phyloP scores from a whole-genome alignment of 495 filamentous ascomycete species.

The Penicillium psychrofluorescens region DNA sequence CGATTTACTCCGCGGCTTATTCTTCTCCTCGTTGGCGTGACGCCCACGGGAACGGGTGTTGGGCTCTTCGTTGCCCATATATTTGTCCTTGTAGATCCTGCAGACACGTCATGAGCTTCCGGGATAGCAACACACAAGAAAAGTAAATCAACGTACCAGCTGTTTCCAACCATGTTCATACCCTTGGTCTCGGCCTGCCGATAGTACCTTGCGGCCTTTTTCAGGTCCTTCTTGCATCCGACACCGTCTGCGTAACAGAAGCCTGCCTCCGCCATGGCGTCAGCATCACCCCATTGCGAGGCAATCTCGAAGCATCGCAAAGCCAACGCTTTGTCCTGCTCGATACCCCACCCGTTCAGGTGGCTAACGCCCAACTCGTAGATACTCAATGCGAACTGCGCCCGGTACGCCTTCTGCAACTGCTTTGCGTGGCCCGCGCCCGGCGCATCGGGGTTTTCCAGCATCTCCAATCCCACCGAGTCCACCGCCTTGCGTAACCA shows the following conservation, averaged over 20 bases:
- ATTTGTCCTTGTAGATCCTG: constrained; percentile 94
- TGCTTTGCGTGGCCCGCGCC: constrained; percentile 60
- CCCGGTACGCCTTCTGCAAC: constrained; percentile 66
- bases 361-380: constrained; percentile 97
- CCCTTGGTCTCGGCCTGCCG: constrained; percentile 85
- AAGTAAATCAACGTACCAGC: constrained; percentile 63
- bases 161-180: constrained; percentile 95
- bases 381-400: constrained; percentile 89
- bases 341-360: constrained; percentile 95
- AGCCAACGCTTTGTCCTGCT: constrained; percentile 82
- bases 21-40: constrained; percentile 44
- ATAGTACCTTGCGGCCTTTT: constrained; percentile 88
- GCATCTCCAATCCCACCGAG: constrained; percentile 71
- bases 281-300: constrained; percentile 92
- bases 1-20: constrained; percentile 50
- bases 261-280: constrained; percentile 81
- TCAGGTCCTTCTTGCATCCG: constrained; percentile 90
- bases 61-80: constrained; percentile 69
- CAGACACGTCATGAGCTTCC: neutral
- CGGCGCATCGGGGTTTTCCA: constrained; percentile 61
- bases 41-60: constrained; percentile 30
- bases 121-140: neutral
- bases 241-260: constrained; percentile 83
- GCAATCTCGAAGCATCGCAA: constrained; percentile 95
- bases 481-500: constrained; percentile 90